Evolutionary conservation across 2,329 filamentous ascomycete species (phyloP).

Genomic region (Colletotrichum higginsianum): DNA sequence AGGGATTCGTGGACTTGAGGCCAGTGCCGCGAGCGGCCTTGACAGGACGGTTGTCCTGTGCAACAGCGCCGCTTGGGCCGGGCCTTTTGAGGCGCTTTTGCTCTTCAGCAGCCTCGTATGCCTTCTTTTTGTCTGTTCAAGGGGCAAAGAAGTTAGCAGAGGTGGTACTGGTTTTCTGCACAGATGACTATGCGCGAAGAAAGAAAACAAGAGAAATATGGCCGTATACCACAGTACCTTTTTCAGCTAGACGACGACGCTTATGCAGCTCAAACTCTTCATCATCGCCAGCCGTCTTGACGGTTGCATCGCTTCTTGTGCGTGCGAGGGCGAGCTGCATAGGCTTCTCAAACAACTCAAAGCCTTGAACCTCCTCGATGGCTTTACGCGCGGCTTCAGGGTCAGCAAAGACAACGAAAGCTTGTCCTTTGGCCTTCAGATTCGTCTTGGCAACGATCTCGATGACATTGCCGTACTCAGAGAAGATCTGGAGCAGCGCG

Average conservation of each 20-base stretch:
- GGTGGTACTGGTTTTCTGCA: neutral
- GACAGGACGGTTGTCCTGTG: slow-evolving; percentile 69
- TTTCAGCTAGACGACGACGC: slow-evolving; percentile 86
- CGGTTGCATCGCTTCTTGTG: slow-evolving; percentile 88
- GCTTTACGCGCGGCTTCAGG: slow-evolving; percentile 85
- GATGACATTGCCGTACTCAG: slow-evolving; percentile 87
- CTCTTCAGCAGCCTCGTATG: slow-evolving; percentile 82
- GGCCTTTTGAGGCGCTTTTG: slow-evolving; percentile 82
- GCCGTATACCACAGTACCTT: slow-evolving; percentile 71
- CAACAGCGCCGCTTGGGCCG: slow-evolving; percentile 56
- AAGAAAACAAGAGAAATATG: neutral
- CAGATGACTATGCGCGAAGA: neutral
- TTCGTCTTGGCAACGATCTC: slow-evolving; percentile 92
- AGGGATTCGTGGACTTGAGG: slow-evolving; percentile 81
- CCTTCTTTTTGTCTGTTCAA: slow-evolving; percentile 79
- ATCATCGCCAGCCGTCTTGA: slow-evolving; percentile 78
- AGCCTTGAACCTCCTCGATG: slow-evolving; percentile 91
- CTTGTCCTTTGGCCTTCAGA: slow-evolving; percentile 93
- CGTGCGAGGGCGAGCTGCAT: slow-evolving; percentile 89
- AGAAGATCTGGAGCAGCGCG: slow-evolving; percentile 83
- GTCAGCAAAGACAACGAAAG: slow-evolving; percentile 91
- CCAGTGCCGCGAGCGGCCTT: slow-evolving; percentile 81
- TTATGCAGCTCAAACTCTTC: slow-evolving; percentile 93
- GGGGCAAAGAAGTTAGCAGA: slow-evolving; percentile 8
- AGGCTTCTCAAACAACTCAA: slow-evolving; percentile 92